A percentile compares a stretch with the other conserved stretches of the same genome.
Conservation (phyloP, 306 rosid genomes). For the barrel medic (Medicago truncatula) region MtrunA17r5.0-ANR NC_053043.1:6136001-6136500, state of each 20-base stretch:
- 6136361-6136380: constrained; percentile 22
- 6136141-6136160: not conserved
- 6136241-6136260: not conserved
- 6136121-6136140: not conserved
- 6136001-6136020: not conserved
- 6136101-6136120: not conserved
- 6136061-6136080: not conserved
- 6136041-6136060: not conserved
- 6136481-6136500: too few relatives aligned
- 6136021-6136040: not conserved
- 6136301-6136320: not conserved
- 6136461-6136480: not conserved
- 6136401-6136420: constrained; percentile 14
- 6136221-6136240: not conserved
- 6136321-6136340: constrained; percentile 34
- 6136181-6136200: not conserved
- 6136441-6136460: too few relatives aligned
- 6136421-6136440: not conserved
- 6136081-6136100: not conserved
- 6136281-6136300: constrained; percentile 42
- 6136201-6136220: not conserved
- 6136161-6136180: not conserved
- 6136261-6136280: not conserved
- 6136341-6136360: constrained; percentile 40
- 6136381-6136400: constrained; percentile 32